Base-by-base conservation (phyloP, 73 alveolate species). In the Paraurostyla sp. region DNA sequence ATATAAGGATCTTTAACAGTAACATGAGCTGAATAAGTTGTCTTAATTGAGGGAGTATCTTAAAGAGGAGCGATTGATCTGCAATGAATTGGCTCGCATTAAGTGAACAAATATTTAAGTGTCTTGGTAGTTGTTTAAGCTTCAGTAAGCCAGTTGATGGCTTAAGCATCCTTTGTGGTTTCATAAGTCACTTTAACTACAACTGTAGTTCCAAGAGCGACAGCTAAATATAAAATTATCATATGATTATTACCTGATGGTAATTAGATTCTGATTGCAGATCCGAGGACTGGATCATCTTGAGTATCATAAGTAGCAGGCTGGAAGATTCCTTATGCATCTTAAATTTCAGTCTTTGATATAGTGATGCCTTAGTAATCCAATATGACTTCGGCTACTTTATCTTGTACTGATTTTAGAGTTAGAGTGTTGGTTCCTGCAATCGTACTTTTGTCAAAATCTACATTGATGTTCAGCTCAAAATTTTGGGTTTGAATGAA, bases 21-120 rank as follows among this genome's bases (percentile, higher is more conserved):
- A 20, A 81, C 91, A 6, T 41, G 32, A 42, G 95, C 93, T 16
- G 92, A 57, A 71, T 95, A 94, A 11, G 99, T 92, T 42, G 98
- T 58, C 91, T 98, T 98, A 11, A 98, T 93, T 23, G 98, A 87
- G 13, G 99, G 99, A 0, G 99, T 96, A 81, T 98, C 99, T 92
- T 98, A 97, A 71, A 97, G 92, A 20, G 99, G 99, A 59, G 96
- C 93, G 54, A 98, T 54, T 20, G 98, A 87, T 84, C 99, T 87
- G 42, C 99, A 97, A 59, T 86, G 95, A 51, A 96, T 98, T 51
- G 99, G 93, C 81, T 95, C 99, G 71, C 99, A 96, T 88, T 96
- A 97, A 33, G 99, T 96, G 90, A 93, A 98, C 92, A 97, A 78
- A 69, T 89, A 96, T 6, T 99, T 99, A 54, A 88, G 81, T 15